These are phyloP conservation scores for Selaginella tamariscina DNA, from an alignment of 75 land plant species.

Conservation along the genomic window DNA sequence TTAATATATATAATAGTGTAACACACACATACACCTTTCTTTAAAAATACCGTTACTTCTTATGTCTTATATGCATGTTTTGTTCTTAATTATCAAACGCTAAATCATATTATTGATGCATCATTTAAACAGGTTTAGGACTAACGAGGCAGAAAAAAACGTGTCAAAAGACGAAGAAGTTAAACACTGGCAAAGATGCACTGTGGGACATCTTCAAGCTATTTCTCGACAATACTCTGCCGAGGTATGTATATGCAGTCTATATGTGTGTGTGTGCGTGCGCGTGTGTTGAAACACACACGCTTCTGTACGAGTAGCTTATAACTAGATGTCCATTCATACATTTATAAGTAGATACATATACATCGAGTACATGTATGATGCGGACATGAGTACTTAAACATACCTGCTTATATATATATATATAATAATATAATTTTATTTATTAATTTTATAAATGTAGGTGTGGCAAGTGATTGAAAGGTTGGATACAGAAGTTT, in stretches of 20 bases:
- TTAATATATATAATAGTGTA: too few species aligned
- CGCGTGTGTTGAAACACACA: background rate
- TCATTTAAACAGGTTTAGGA: background rate
- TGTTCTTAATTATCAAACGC: slow-evolving; percentile 1
- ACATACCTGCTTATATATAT: background rate
- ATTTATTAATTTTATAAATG: background rate
- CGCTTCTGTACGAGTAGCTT: background rate
- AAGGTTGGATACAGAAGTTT: slow-evolving; percentile 53
- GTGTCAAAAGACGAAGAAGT: slow-evolving; percentile 24
- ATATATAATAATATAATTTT: background rate
- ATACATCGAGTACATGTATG: background rate
- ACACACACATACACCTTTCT: too few species aligned
- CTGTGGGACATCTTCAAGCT: slow-evolving; percentile 65
- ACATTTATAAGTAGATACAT: background rate
- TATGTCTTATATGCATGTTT: slow-evolving; percentile 18
- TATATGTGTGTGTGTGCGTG: too few species aligned
- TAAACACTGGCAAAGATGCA: slow-evolving; percentile 55
- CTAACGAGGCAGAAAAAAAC: background rate
- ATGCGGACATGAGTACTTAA: background rate
- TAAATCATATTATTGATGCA: slow-evolving; percentile 18
- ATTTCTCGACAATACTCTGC: slow-evolving; percentile 68
- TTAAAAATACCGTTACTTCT: background rate
- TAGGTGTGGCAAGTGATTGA: slow-evolving; percentile 56
- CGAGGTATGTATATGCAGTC: slow-evolving; percentile 32
- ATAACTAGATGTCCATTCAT: background rate